phyloP scores from a whole-genome alignment of 1,139 yeast genomes.

The Meyerozyma carpophila region DNA sequence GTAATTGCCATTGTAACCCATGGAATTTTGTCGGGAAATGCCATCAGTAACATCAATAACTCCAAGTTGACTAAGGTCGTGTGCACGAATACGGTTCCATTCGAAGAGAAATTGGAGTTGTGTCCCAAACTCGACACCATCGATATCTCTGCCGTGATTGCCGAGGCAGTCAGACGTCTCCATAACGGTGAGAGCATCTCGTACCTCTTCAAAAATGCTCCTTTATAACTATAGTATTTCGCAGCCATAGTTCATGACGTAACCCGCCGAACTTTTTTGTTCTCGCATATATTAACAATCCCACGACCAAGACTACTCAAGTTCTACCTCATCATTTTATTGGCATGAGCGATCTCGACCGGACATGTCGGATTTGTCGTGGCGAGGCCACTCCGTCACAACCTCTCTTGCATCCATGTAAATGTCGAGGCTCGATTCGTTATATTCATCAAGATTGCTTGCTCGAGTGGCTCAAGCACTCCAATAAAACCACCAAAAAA shows the following conservation, averaged over 20 bases:
- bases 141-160: constrained; percentile 84
- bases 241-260: not conserved
- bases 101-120: constrained; percentile 62
- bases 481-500: constrained; percentile 53
- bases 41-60: constrained; percentile 75
- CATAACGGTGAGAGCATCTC: constrained; percentile 97
- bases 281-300: not conserved
- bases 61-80: constrained; percentile 76
- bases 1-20: constrained; percentile 96
- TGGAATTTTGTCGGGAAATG: constrained; percentile 87
- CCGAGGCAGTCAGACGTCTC: constrained; percentile 94
- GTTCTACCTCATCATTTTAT: not conserved
- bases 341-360: constrained; percentile 9
- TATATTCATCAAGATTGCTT: constrained; percentile 91
- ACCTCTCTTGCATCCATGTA: constrained; percentile 89
- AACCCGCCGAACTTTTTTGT: not conserved
- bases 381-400: constrained; percentile 79
- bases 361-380: constrained; percentile 86
- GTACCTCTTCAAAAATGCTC: constrained; percentile 73
- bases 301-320: not conserved
- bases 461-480: constrained; percentile 75
- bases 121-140: constrained; percentile 78
- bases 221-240: constrained; percentile 6
- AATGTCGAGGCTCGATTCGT: constrained; percentile 88
- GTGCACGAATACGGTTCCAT: constrained; percentile 93